A percentile compares a stretch with the other conserved stretches of the same genome.
Conservation (phyloP, 2,329 filamentous ascomycete genomes). For the Diplodia corticola region DNA sequence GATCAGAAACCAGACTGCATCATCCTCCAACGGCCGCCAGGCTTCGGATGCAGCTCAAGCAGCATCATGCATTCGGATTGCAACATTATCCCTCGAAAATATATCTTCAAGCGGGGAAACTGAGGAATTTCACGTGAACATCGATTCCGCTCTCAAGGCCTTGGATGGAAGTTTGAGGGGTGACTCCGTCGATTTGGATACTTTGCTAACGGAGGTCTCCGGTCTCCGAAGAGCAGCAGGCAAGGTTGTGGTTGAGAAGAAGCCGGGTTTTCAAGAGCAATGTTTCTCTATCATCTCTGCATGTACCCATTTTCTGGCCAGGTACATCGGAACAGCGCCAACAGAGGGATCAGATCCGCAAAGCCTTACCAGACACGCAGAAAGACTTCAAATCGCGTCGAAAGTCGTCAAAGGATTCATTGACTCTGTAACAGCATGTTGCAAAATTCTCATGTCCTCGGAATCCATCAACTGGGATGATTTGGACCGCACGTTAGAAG, state of each 20-base stretch:
- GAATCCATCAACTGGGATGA: conserved; percentile 33
- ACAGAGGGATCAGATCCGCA: conserved; percentile 27
- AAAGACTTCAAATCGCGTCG: conserved; percentile 14
- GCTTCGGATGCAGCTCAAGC: conserved; percentile 32
- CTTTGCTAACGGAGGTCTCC: conserved; percentile 35
- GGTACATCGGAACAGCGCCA: conserved; percentile 34
- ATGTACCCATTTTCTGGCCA: conserved; percentile 35
- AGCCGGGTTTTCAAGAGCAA: conserved; percentile 18
- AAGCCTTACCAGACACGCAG: background rate
- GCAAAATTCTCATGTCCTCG: conserved; percentile 31
- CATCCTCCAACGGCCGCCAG: conserved; percentile 25
- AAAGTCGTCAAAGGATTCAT: conserved; percentile 37
- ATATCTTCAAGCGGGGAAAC: conserved; percentile 28
- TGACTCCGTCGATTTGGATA: conserved; percentile 36
- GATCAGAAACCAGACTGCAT: conserved; percentile 26
- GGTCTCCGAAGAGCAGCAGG: conserved; percentile 29
- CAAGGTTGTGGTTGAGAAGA: conserved; percentile 27
- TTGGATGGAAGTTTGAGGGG: conserved; percentile 36
- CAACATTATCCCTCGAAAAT: conserved; percentile 36
- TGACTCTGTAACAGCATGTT: conserved; percentile 39
- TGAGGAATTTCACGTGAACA: conserved; percentile 26
- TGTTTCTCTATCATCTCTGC: conserved; percentile 31
- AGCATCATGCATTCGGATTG: conserved; percentile 31
- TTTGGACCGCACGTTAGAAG: conserved; percentile 36
- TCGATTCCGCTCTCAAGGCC: conserved; percentile 31